Conservation (phyloP, 2,329 filamentous ascomycete species). For the Aspergillus amoenus region DNA sequence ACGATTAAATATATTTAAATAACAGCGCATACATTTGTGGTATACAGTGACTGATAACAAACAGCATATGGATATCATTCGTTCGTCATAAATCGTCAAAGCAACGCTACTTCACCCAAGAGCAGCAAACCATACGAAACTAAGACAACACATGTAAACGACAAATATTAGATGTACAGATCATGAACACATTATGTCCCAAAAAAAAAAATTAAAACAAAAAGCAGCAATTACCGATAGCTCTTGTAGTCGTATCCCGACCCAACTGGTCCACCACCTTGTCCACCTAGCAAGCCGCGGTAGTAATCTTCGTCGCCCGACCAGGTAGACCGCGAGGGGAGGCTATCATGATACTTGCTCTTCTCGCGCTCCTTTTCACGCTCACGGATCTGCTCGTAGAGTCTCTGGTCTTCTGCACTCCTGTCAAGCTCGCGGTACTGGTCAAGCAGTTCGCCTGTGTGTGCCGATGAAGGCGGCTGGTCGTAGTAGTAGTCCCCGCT, state of each 20-base stretch:
- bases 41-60: not conserved
- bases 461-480: conserved; percentile 22
- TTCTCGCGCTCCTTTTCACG: conserved; percentile 31
- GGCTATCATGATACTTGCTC: conserved; percentile 26
- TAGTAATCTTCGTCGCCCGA: conserved; percentile 42
- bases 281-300: conserved; percentile 32
- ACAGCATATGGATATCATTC: conserved; percentile 8
- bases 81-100: conserved; percentile 9
- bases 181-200: not conserved
- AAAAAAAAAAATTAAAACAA: not conserved
- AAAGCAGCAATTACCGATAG: conserved; percentile 22
- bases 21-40: not conserved
- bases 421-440: conserved; percentile 30
- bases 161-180: conserved; percentile 5
- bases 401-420: conserved; percentile 22
- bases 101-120: not conserved
- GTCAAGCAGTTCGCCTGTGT: conserved; percentile 24
- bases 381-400: conserved; percentile 28
- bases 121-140: not conserved
- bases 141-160: not conserved
- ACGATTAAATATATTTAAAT: not conserved
- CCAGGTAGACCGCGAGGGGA: conserved; percentile 27
- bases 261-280: conserved; percentile 25
- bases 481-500: conserved; percentile 28
- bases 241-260: conserved; percentile 28